Conservation (phyloP, 2,329 filamentous ascomycete genomes). For the Drechslerella stenobrocha region DNA sequence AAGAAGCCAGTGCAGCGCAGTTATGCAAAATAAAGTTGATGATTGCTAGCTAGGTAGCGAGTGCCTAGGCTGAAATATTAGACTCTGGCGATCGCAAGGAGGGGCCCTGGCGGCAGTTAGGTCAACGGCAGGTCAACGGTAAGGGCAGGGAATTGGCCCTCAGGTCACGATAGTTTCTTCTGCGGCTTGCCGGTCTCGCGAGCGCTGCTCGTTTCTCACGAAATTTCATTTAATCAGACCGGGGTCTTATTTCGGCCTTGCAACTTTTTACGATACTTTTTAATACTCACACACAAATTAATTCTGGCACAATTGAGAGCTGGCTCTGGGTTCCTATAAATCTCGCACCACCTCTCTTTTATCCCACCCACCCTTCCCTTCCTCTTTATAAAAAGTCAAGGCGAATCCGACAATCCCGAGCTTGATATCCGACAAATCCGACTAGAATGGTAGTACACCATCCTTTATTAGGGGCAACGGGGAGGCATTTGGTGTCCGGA, state of each 20-base stretch:
- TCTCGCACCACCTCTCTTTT: slow-evolving; percentile 21
- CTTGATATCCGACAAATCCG: background rate
- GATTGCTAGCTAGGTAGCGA: slow-evolving; percentile 34
- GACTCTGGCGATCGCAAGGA: slow-evolving; percentile 48
- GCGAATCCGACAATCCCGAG: too few species aligned
- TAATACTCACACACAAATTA: slow-evolving; percentile 17
- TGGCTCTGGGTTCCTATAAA: slow-evolving; percentile 38
- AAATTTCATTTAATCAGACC: slow-evolving; percentile 44
- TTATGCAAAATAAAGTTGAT: slow-evolving; percentile 13
- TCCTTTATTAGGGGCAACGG: background rate
- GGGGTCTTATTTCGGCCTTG: slow-evolving; percentile 27
- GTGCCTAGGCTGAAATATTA: slow-evolving; percentile 26
- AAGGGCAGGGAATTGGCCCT: slow-evolving; percentile 3
- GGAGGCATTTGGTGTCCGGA: background rate
- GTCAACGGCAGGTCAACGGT: slow-evolving; percentile 21
- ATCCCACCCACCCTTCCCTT: background rate
- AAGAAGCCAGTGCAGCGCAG: slow-evolving; percentile 7
- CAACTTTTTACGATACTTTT: slow-evolving; percentile 27
- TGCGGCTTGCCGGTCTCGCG: slow-evolving; percentile 24
- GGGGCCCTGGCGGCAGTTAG: slow-evolving; percentile 33
- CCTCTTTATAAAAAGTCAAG: too few species aligned
- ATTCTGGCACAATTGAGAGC: slow-evolving; percentile 4
- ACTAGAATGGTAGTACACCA: background rate
- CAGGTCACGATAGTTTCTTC: slow-evolving; percentile 39
- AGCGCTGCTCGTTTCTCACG: slow-evolving; percentile 13